Conservation (phyloP, 2,329 filamentous ascomycete genomes). For the Epichloe uncinata region DNA sequence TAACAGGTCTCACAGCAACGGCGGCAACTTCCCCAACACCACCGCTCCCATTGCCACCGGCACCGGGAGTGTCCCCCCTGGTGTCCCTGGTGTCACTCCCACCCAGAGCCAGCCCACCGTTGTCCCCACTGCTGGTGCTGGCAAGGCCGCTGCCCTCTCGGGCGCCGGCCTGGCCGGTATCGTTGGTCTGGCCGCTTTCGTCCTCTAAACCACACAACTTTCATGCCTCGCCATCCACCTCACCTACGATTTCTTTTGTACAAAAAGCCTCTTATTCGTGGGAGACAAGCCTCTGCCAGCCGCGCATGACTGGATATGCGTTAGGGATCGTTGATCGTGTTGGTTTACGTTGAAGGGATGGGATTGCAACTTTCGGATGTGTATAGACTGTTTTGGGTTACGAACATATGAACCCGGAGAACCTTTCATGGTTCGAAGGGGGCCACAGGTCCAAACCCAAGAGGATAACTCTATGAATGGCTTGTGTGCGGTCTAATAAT, state of each 20-base stretch:
- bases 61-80: neutral
- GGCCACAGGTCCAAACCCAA: constrained; percentile 1
- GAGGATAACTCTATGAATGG: constrained; percentile 2
- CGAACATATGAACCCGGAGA: constrained; percentile 19
- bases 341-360: constrained; percentile 16
- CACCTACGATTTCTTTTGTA: constrained; percentile 27
- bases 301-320: constrained; percentile 24
- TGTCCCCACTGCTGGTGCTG: constrained; percentile 40
- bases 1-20: constrained; percentile 6
- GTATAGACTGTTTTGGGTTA: constrained; percentile 22
- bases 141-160: constrained; percentile 41
- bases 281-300: constrained; percentile 20
- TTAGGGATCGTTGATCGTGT: constrained; percentile 13
- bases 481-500: constrained; percentile 5
- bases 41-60: constrained; percentile 12
- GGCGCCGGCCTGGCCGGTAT: constrained; percentile 47
- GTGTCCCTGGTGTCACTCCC: constrained; percentile 7
- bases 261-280: constrained; percentile 24
- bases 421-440: neutral
- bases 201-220: constrained; percentile 38
- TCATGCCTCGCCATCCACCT: constrained; percentile 22
- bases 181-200: constrained; percentile 43
- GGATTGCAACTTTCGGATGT: constrained; percentile 14
- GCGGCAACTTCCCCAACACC: constrained; percentile 17
- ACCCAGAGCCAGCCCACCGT: constrained; percentile 20